A percentile compares a stretch with the other conserved stretches of the same genome.
These are phyloP conservation scores for Leptographium lundbergii DNA, from an alignment of 2,329 filamentous ascomycete genomes.

Conservation along the genomic window DNA sequence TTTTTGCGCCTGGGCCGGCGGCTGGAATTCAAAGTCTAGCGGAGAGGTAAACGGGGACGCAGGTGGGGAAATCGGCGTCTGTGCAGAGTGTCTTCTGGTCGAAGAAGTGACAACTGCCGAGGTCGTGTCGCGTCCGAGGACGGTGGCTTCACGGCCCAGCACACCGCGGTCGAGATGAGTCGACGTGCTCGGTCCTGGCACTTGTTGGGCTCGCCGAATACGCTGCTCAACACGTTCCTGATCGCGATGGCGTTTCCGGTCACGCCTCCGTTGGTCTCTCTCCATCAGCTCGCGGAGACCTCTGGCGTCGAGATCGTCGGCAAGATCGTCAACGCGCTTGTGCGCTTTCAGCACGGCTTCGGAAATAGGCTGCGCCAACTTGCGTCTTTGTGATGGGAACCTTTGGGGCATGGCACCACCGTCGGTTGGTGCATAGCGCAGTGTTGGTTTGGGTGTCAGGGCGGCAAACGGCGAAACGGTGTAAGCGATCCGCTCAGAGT, in stretches of 20 bases:
- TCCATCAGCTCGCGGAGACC: constrained; percentile 85
- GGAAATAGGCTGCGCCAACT: constrained; percentile 39
- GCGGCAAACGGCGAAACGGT: constrained; percentile 68
- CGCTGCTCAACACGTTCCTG: constrained; percentile 53
- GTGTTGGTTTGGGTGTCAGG: constrained; percentile 73
- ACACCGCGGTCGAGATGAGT: constrained; percentile 46
- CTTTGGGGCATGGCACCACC: constrained; percentile 31
- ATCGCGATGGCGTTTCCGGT: constrained; percentile 58
- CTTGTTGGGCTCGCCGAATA: constrained; percentile 55
- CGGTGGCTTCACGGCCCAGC: constrained; percentile 43
- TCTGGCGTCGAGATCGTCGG: constrained; percentile 73
- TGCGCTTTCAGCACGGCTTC: constrained; percentile 49
- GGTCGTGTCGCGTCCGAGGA: constrained; percentile 37
- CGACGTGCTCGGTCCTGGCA: constrained; percentile 21
- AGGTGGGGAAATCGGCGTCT: neutral
- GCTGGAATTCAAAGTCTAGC: neutral
- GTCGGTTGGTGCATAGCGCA: constrained; percentile 49
- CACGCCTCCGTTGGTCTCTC: constrained; percentile 66
- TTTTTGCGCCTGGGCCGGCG: neutral
- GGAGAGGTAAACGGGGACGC: neutral
- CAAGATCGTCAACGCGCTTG: constrained; percentile 57
- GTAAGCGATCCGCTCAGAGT: constrained; percentile 64
- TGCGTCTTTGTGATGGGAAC: constrained; percentile 37
- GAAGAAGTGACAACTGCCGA: constrained; percentile 45
- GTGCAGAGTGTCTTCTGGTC: constrained; percentile 27